Base-by-base conservation (phyloP, 495 filamentous ascomycete genomes). In the Penicillium soppii region DNA sequence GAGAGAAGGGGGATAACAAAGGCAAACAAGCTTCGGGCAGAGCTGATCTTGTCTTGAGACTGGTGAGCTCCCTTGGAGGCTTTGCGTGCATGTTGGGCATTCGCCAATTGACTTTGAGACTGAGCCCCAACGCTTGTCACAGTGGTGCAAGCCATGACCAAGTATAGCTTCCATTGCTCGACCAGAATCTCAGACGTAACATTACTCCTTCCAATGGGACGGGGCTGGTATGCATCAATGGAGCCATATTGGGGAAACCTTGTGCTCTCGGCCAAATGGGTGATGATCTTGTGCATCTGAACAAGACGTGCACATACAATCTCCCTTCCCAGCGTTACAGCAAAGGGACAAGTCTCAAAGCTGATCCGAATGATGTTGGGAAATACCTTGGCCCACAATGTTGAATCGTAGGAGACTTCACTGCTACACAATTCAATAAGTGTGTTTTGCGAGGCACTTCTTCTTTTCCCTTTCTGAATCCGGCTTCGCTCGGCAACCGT, bases 111-210 rank as follows among this genome's bases (percentile, higher is more conserved):
- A 57, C 60, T 82, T 57, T 79, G 82, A 35, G 81, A 83, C 25
- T 81, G 77, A 15, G 78, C 83, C 15, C 91, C 92, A 15, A 90
- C 83, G 50, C 91, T 92, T 23, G 87, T 92, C 22, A 99, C 77
- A 0, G 95, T 99, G 7, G 91, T 95, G 65, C 95, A 99, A 5
- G 95, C 95, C 70, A 97, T 95, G 37, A 95, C 89, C 35, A 99
- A 78, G 63, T 97, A 97, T n/a, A 97, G 74, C 68, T 96, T 97
- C 92, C 92, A 99, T 67, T 99, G 94, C 63, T 97, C 94, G 50
- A 97, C 82, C 47, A 98, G 73, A 32, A 95, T 84, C 43, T 95
- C 91, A 2, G 91, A 88, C 7, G 91, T 85, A 21, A 89, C 86
- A 4, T 86, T 88, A 25, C 85, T 87, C 36, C 77, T 61, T 61